Percentiles rank a stretch among this genome's conserved stretches.
Conservation (phyloP, 129 eudicot species). For the Lactuca saligna region DNA sequence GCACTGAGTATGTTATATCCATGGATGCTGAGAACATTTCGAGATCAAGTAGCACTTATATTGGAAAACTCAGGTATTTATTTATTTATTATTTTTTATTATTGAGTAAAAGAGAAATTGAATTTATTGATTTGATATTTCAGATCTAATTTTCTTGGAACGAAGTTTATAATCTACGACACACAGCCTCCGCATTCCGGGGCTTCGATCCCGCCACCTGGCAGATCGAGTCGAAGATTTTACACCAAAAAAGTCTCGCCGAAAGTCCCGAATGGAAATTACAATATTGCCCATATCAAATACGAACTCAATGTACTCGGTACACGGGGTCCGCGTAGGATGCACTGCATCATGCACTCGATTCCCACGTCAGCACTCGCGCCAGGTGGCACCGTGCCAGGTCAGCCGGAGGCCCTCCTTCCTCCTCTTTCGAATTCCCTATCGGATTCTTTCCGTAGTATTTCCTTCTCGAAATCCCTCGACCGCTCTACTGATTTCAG, state of each 20-base stretch:
- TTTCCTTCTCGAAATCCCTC: conserved; percentile 74
- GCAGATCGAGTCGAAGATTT: conserved; percentile 73
- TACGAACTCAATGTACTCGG: conserved; percentile 86
- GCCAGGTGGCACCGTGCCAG: conserved; percentile 71
- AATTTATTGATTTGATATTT: neutral
- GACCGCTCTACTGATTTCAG: conserved; percentile 72
- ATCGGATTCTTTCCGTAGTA: conserved; percentile 76
- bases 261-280: conserved; percentile 73
- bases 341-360: conserved; percentile 85
- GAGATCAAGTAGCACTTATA: conserved; percentile 74
- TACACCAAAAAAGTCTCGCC: conserved; percentile 79
- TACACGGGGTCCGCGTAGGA: conserved; percentile 81
- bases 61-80: conserved; percentile 75
- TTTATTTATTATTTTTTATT: neutral
- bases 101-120: neutral
- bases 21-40: conserved; percentile 85
- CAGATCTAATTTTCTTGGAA: conserved; percentile 89
- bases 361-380: conserved; percentile 72
- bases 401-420: conserved; percentile 73
- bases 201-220: conserved; percentile 57
- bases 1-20: conserved; percentile 82
- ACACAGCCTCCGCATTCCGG: conserved; percentile 72
- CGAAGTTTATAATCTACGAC: conserved; percentile 81
- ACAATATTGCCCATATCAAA: conserved; percentile 70
- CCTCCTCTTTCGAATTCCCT: conserved; percentile 49